A percentile compares a stretch with the other conserved stretches of the same genome.
phyloP scores from a whole-genome alignment of 176 grass and related monocot species.

The Phoenix roebelenii region DNA sequence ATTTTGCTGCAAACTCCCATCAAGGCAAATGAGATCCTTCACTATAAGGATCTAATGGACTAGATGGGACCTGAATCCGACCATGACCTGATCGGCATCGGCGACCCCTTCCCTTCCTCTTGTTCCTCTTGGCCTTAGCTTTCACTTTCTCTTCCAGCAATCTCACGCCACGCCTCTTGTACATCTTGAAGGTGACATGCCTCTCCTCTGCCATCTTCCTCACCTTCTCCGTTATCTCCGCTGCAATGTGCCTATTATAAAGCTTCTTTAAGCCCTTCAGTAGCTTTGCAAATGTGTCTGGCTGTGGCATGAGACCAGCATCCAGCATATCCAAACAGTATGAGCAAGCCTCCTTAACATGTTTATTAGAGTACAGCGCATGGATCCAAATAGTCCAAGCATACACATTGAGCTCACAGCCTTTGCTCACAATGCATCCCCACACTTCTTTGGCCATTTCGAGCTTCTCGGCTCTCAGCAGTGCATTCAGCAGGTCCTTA shows the following conservation, averaged over 20 bases:
- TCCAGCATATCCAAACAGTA: slow-evolving; percentile 97
- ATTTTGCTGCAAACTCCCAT: too few relatives aligned
- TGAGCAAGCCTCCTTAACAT: slow-evolving; percentile 72
- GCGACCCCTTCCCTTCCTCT: slow-evolving; percentile 20
- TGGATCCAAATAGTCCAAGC: slow-evolving; percentile 97
- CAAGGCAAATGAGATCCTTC: slow-evolving; percentile 4
- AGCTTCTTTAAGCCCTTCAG: slow-evolving; percentile 90
- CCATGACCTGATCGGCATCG: slow-evolving; percentile 1
- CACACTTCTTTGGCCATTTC: slow-evolving; percentile 90
- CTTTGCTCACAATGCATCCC: slow-evolving; percentile 59
- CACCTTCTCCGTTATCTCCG: slow-evolving; percentile 86
- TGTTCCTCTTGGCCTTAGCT: slow-evolving; percentile 20
- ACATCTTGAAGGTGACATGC: slow-evolving; percentile 83
- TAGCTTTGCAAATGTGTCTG: slow-evolving; percentile 72
- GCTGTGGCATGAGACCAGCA: slow-evolving; percentile 76
- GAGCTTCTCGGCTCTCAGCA: slow-evolving; percentile 65
- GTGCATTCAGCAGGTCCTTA: slow-evolving; percentile 72
- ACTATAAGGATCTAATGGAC: slow-evolving; percentile 21
- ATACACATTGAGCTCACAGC: slow-evolving; percentile 73
- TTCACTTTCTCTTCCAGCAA: slow-evolving; percentile 64
- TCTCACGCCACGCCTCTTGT: slow-evolving; percentile 83
- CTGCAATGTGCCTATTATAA: slow-evolving; percentile 74
- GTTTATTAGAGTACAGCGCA: slow-evolving; percentile 54
- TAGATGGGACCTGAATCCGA: not conserved
- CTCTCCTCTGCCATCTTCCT: slow-evolving; percentile 84